Conservation (phyloP, 352 stramenopile genomes). For the Phytophthora boehmeriae region DNA sequence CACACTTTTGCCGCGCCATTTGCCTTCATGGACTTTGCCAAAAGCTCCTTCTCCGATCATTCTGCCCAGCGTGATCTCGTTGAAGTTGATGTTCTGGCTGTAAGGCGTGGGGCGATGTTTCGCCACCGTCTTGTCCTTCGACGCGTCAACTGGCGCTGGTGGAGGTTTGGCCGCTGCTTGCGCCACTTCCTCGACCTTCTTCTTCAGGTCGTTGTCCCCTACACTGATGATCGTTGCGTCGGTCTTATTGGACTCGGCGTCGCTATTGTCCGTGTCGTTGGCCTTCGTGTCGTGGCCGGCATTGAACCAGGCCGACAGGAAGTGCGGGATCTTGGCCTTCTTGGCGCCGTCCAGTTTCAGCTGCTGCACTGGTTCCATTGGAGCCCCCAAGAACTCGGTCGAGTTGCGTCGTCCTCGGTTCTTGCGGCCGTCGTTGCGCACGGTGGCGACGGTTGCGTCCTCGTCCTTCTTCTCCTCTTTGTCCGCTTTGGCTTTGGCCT, state of each 20-base stretch:
- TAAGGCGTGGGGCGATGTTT: conserved; percentile 30
- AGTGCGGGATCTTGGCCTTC: conserved; percentile 78
- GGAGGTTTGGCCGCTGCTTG: conserved; percentile 14
- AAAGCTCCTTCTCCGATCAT: conserved; percentile 77
- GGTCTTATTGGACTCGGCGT: conserved; percentile 24
- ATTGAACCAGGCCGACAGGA: conserved; percentile 76
- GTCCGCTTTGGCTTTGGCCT: conserved; percentile 12
- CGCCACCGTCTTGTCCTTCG: conserved; percentile 24
- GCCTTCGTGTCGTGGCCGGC: conserved; percentile 48
- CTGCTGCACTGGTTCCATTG: conserved; percentile 62
- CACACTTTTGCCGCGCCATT: conserved; percentile 68
- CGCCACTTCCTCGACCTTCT: conserved; percentile 1
- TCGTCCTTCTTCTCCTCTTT: conserved; percentile 14
- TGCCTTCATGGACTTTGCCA: conserved; percentile 71
- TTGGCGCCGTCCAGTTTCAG: conserved; percentile 69
- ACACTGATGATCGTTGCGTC: conserved; percentile 31
- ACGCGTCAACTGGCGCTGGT: conserved; percentile 18
- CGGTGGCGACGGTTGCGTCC: conserved; percentile 42
- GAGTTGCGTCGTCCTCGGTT: conserved; percentile 42
- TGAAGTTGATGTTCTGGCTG: conserved; percentile 70
- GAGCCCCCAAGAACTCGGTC: conserved; percentile 53
- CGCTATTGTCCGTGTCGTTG: conserved; percentile 30
- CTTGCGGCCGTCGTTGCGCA: conserved; percentile 49
- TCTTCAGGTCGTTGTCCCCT: conserved; percentile 22
- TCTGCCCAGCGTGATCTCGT: conserved; percentile 57